A percentile compares a stretch with the other conserved stretches of the same genome.
Conservation (phyloP, 73 alveolate genomes). For the Uronychia setigera region DNA sequence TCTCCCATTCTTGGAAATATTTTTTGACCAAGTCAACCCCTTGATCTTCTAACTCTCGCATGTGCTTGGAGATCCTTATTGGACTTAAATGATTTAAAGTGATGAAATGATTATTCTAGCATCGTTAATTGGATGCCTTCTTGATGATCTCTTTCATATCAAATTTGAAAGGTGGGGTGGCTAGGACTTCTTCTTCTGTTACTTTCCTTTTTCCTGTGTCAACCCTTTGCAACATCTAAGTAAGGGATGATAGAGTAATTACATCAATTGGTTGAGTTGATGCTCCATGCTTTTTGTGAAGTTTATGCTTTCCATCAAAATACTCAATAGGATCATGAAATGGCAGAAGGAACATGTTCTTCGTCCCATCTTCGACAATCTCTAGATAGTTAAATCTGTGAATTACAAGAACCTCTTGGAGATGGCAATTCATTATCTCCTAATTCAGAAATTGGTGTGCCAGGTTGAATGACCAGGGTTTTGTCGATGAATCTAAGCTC, state of each 20-base stretch:
- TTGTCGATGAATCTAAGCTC: neutral
- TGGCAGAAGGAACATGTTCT: neutral
- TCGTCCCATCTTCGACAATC: neutral
- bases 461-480: slow-evolving; percentile 17
- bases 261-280: too few species aligned
- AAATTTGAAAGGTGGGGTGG: neutral
- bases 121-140: neutral
- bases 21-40: neutral
- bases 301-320: neutral
- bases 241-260: too few species aligned
- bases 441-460: slow-evolving; percentile 31
- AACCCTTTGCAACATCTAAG: too few species aligned
- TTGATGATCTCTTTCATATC: neutral
- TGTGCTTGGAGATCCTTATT: neutral
- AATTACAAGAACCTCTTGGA: slow-evolving; percentile 28
- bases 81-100: neutral
- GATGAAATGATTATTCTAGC: neutral
- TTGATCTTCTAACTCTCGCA: neutral
- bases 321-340: neutral
- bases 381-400: neutral
- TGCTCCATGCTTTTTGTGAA: neutral
- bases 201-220: neutral
- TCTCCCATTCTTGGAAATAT: neutral
- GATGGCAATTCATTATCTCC: slow-evolving; percentile 33
- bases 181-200: neutral